phyloP scores from a whole-genome alignment of 2,329 filamentous ascomycete genomes.

The Colletotrichum tropicicola region DNA sequence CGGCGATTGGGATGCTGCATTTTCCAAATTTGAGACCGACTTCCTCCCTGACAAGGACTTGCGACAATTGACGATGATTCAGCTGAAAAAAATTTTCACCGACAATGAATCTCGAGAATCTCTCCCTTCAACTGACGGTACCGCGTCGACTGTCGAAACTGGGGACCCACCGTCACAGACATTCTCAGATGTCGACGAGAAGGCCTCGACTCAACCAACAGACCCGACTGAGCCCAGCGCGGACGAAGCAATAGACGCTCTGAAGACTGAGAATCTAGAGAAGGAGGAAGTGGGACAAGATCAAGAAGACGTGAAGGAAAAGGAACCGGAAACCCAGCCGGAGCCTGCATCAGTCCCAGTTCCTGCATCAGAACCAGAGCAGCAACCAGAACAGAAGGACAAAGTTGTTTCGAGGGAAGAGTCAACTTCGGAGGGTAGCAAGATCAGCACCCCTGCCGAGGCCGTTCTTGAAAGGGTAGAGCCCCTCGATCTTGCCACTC shows the following conservation, averaged over 20 bases:
- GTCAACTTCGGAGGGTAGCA: slow-evolving; percentile 39
- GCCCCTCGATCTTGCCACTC: slow-evolving; percentile 58
- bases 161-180: slow-evolving; percentile 57
- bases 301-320: not conserved
- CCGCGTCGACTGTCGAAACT: slow-evolving; percentile 61
- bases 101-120: slow-evolving; percentile 87
- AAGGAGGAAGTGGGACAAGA: not conserved
- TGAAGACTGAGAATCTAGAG: slow-evolving; percentile 25
- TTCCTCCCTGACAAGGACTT: slow-evolving; percentile 99
- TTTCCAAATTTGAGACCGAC: slow-evolving; percentile 89
- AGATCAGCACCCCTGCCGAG: slow-evolving; percentile 41
- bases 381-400: slow-evolving; percentile 8
- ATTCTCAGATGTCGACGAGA: slow-evolving; percentile 57
- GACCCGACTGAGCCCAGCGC: slow-evolving; percentile 45
- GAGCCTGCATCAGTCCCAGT: not conserved
- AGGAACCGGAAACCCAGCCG: not conserved
- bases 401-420: slow-evolving; percentile 28
- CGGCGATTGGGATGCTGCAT: slow-evolving; percentile 90
- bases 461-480: slow-evolving; percentile 56
- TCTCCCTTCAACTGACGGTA: slow-evolving; percentile 74
- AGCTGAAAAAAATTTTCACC: slow-evolving; percentile 93
- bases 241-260: slow-evolving; percentile 41
- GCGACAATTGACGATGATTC: slow-evolving; percentile 86
- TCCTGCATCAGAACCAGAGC: not conserved
- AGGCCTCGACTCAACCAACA: slow-evolving; percentile 51